Conservation (phyloP, 2,329 filamentous ascomycete genomes). For the Colletotrichum echinochloae region DNA sequence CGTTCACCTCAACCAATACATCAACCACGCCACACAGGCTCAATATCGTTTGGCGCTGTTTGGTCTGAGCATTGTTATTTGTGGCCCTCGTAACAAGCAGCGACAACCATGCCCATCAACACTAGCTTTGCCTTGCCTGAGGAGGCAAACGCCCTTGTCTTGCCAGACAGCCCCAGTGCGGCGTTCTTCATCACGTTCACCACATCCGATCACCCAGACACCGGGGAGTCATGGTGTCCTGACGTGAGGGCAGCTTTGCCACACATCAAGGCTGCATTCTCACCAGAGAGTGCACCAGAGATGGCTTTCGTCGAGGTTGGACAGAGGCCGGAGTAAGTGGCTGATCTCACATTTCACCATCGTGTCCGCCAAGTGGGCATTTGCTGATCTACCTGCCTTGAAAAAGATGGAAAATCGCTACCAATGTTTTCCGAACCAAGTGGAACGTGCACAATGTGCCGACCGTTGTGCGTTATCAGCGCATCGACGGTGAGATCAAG, state of each 20-base stretch:
- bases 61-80: neutral
- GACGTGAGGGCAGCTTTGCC: constrained; percentile 54
- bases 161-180: neutral
- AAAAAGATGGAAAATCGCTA: constrained; percentile 50
- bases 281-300: constrained; percentile 42
- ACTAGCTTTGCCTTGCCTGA: constrained; percentile 4
- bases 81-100: neutral
- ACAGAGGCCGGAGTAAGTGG: constrained; percentile 50
- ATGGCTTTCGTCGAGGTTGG: constrained; percentile 52
- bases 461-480: constrained; percentile 50
- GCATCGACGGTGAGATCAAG: constrained; percentile 46
- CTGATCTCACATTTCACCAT: too few species aligned
- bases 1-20: neutral
- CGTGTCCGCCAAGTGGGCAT: neutral
- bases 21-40: neutral
- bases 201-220: constrained; percentile 50
- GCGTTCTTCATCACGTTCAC: constrained; percentile 52
- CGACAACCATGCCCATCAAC: constrained; percentile 16
- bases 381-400: neutral
- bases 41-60: neutral
- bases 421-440: constrained; percentile 50
- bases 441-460: constrained; percentile 52
- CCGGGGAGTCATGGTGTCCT: constrained; percentile 54
- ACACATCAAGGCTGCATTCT: constrained; percentile 48
- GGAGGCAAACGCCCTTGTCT: neutral